Percentiles rank a stretch among this genome's conserved stretches.
Evolutionary conservation across 805 yeast species (phyloP).

Genomic region (Wickerhamiella azymoides): DNA sequence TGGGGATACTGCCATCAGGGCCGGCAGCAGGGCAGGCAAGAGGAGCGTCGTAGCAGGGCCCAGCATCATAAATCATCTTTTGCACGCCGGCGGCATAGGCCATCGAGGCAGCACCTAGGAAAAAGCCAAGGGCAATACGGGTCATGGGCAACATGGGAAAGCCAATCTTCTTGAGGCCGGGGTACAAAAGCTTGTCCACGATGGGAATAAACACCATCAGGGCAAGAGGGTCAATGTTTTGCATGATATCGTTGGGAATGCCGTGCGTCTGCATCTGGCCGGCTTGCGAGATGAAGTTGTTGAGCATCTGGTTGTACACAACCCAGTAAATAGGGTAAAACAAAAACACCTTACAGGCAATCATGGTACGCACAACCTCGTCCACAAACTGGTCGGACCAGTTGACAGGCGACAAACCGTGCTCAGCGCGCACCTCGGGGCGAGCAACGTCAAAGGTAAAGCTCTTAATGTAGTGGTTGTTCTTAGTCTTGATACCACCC

Average conservation of each 20-base stretch:
- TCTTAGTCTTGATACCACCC: neutral
- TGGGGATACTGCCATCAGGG: conserved; percentile 27
- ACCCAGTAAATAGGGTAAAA: conserved; percentile 66
- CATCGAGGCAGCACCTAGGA: conserved; percentile 52
- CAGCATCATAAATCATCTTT: conserved; percentile 49
- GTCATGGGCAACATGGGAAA: conserved; percentile 45
- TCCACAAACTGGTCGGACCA: conserved; percentile 66
- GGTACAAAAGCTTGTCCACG: conserved; percentile 46
- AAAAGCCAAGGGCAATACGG: conserved; percentile 56
- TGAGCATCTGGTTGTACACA: conserved; percentile 58
- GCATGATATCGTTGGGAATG: conserved; percentile 68
- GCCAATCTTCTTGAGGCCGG: conserved; percentile 34
- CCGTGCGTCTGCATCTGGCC: conserved; percentile 62
- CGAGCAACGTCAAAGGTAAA: conserved; percentile 38
- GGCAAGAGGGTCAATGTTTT: conserved; percentile 61
- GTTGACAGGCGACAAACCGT: conserved; percentile 27
- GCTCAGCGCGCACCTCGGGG: conserved; percentile 39
- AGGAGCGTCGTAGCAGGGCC: conserved; percentile 61
- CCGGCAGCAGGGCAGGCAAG: conserved; percentile 33
- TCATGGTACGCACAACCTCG: conserved; percentile 49
- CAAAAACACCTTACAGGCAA: conserved; percentile 59
- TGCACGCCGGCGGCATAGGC: conserved; percentile 65
- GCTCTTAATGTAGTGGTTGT: neutral
- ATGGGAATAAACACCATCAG: conserved; percentile 68
- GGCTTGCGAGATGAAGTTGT: conserved; percentile 62